Base-by-base conservation (phyloP, 2,329 filamentous ascomycete species). In the Aspergillus caelatus region DNA sequence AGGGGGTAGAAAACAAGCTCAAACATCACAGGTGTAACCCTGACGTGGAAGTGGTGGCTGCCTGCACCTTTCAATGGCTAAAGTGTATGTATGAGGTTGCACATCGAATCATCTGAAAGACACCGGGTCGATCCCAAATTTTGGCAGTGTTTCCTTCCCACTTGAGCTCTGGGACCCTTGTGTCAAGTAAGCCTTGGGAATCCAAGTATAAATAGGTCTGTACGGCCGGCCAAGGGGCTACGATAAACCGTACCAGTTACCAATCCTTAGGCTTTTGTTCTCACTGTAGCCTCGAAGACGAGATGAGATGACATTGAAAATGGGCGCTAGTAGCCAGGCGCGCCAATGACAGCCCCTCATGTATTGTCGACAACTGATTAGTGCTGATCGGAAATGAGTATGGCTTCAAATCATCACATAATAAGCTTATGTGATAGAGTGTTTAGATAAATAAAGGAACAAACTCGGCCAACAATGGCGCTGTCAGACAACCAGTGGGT, bases 81-180 rank as follows among this genome's bases (percentile, higher is more conserved):
- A 36, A 39, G 41, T 64, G 58, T 58, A 62, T 62, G 60, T 60
- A 46, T 34, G 43, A 19, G 43, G 64, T 62, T 34, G 60, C 48
- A 62, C 60, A 56, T 66, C 61, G 50, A 62, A 52, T 60, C 62
- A 65, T 52, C 57, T 28, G 26, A 61, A 52, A 34, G 52, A n/a
- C 57, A 28, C 41, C 19, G 12, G 6, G 48, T 59, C 34, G 57
- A 36, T 14, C 30, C 8, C 12, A 14, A 16, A 43, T 52, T 45
- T 23, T 39, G 43, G 32, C 21, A 39, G 57, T 52, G 45, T 41
- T 10, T 19, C n/a, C 34, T 41, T 43, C 53, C 16, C 19, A 50
- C 7, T 19, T 50, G 26, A 50, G 26, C 46, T 50, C 46, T 54
- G 36, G 10, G 4, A n/a, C 10, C 8, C 34, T 23, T 39, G n/a